phyloP scores from a whole-genome alignment of 352 stramenopile species.

The Thalassiosira mediterranea region DNA sequence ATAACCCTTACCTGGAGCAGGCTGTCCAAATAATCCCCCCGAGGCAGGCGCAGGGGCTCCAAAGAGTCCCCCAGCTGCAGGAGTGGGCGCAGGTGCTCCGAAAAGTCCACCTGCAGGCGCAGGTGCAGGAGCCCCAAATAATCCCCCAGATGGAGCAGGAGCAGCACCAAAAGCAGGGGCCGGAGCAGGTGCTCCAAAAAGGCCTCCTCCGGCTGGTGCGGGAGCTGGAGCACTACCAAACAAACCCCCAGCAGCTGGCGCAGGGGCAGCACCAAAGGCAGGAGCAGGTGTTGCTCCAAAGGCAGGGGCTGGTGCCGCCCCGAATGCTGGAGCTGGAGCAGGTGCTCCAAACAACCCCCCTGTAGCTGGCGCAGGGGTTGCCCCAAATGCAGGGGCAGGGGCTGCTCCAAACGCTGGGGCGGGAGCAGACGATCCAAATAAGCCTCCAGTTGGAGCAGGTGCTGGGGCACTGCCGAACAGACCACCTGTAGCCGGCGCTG shows the following conservation, averaged over 20 bases:
- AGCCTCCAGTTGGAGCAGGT: slow-evolving; percentile 42
- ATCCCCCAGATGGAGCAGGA: slow-evolving; percentile 21
- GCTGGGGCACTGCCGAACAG: slow-evolving; percentile 39
- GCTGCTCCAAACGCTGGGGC: too few relatives aligned
- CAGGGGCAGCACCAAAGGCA: slow-evolving; percentile 40
- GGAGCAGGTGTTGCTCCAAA: slow-evolving; percentile 63
- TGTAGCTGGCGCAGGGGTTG: too few relatives aligned
- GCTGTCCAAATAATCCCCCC: slow-evolving; percentile 28
- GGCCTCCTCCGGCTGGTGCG: slow-evolving; percentile 25
- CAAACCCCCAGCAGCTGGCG: slow-evolving; percentile 49
- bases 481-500: slow-evolving; percentile 26
- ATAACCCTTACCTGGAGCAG: slow-evolving; percentile 33
- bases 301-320: slow-evolving; percentile 11
- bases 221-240: slow-evolving; percentile 51
- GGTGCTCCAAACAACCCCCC: slow-evolving; percentile 30
- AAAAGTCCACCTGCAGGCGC: slow-evolving; percentile 23
- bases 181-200: slow-evolving; percentile 57
- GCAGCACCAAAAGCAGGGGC: slow-evolving; percentile 61
- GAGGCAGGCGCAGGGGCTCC: slow-evolving; percentile 22
- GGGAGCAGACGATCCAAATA: too few relatives aligned
- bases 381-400: slow-evolving; percentile 14
- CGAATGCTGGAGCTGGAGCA: slow-evolving; percentile 4
- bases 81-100: slow-evolving; percentile 36
- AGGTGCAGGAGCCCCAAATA: slow-evolving; percentile 40
- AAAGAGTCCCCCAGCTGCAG: slow-evolving; percentile 45